Conservation (phyloP, 139 green algal species). For the Haematococcus sp. region DNA sequence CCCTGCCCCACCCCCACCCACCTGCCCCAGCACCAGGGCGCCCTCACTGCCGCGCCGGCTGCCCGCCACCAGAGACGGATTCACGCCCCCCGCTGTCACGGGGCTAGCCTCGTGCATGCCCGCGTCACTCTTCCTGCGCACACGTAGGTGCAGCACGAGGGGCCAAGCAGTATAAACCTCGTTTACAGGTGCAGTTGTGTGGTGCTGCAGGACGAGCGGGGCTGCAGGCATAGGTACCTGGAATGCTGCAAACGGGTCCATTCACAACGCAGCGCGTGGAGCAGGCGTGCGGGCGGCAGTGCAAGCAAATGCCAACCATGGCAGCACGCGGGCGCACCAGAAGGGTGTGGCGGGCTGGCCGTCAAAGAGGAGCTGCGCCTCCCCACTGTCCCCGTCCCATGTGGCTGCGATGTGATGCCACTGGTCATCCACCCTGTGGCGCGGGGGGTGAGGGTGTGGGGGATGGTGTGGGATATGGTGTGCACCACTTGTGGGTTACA, state of each 20-base stretch:
- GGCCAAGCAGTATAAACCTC: too few species aligned
- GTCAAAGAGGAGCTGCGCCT: slow-evolving; percentile 71
- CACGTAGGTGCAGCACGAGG: too few species aligned
- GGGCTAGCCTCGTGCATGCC: background rate
- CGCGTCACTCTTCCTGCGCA: too few species aligned
- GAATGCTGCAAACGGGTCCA: too few species aligned
- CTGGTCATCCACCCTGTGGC: slow-evolving; percentile 67
- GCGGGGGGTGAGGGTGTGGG: too few species aligned
- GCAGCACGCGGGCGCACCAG: slow-evolving; percentile 34
- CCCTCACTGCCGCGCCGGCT: slow-evolving; percentile 44
- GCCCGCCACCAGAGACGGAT: slow-evolving; percentile 43
- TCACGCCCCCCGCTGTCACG: slow-evolving; percentile 52
- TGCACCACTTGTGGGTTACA: too few species aligned
- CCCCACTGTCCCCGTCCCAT: slow-evolving; percentile 62
- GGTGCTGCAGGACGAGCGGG: too few species aligned
- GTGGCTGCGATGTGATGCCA: slow-evolving; percentile 87
- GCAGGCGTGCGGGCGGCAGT: background rate
- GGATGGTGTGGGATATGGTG: too few species aligned
- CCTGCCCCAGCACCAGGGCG: slow-evolving; percentile 74
- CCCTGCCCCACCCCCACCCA: background rate
- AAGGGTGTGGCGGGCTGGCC: slow-evolving; percentile 54
- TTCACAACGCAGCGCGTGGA: too few species aligned
- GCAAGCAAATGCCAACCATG: background rate
- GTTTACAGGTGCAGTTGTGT: too few species aligned
- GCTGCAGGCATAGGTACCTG: too few species aligned